Evolutionary conservation across 139 green algal species (phyloP).

Genomic region (Bryopsis sp.): DNA sequence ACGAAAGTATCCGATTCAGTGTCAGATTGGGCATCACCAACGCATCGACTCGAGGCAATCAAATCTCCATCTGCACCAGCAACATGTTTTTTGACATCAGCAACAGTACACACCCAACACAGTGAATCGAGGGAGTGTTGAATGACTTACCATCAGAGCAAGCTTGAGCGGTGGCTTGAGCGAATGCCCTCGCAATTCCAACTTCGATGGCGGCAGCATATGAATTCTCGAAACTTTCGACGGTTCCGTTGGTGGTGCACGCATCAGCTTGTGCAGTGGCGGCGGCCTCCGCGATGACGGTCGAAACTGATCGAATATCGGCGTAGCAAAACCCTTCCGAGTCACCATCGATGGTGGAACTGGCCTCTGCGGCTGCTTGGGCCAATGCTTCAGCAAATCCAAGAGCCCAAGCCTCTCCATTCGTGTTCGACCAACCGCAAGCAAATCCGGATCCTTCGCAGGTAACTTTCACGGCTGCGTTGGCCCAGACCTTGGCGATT

Average conservation of each 20-base stretch:
- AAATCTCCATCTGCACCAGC: too few relatives aligned
- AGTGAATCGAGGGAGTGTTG: too few relatives aligned
- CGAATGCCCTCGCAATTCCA: background rate
- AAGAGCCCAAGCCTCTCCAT: background rate
- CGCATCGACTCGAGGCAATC: too few relatives aligned
- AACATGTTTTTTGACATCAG: too few relatives aligned
- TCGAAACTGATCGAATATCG: background rate
- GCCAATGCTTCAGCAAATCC: background rate
- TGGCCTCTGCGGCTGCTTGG: background rate
- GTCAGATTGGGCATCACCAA: too few relatives aligned
- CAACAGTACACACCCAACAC: too few relatives aligned
- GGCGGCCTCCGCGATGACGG: background rate
- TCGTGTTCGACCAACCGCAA: background rate
- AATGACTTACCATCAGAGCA: too few relatives aligned
- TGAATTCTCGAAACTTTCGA: background rate
- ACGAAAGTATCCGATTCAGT: too few relatives aligned
- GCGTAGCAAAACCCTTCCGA: background rate
- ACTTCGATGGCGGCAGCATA: background rate
- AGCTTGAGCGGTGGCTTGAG: background rate
- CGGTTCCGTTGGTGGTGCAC: background rate
- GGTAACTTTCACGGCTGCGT: background rate
- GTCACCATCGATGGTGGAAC: background rate
- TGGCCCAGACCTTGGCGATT: background rate
- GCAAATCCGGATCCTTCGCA: background rate
- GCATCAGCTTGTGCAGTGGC: background rate